Percentiles rank a stretch among this genome's conserved stretches.
These are phyloP conservation scores for Brassica cretica DNA, from an alignment of 345 rosid species.

Conservation along the genomic window DNA sequence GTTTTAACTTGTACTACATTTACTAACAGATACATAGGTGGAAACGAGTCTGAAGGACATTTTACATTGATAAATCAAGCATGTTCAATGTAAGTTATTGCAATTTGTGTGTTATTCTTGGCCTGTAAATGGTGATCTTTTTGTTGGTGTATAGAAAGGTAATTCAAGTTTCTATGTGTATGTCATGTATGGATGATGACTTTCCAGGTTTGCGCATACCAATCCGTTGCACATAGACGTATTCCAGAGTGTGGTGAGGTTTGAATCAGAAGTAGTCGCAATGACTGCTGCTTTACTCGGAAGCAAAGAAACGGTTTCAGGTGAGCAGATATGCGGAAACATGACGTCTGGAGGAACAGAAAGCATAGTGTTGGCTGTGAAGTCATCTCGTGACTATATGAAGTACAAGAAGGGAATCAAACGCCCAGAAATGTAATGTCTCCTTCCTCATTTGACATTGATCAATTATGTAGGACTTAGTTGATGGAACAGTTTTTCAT, in stretches of 20 bases:
- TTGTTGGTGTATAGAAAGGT: neutral
- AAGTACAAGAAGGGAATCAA: constrained; percentile 77
- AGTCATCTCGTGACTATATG: constrained; percentile 95
- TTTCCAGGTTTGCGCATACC: constrained; percentile 89
- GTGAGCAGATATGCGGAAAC: constrained; percentile 89
- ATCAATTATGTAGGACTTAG: neutral
- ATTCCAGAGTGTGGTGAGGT: constrained; percentile 77
- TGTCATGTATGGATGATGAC: constrained; percentile 20
- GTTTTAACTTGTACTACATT: neutral
- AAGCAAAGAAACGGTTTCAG: constrained; percentile 66
- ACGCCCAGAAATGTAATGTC: constrained; percentile 69
- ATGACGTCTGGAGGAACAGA: constrained; percentile 99
- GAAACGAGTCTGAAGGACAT: constrained; percentile 89
- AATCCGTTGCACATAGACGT: constrained; percentile 90
- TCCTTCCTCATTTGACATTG: neutral
- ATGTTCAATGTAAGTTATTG: constrained; percentile 68
- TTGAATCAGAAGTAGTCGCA: constrained; percentile 96
- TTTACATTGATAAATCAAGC: constrained; percentile 93
- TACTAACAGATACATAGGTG: constrained; percentile 77
- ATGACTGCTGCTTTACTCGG: constrained; percentile 92
- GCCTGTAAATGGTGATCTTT: neutral
- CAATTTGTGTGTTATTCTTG: neutral
- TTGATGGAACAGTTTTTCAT: constrained; percentile 25
- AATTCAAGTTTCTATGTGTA: constrained; percentile 5
- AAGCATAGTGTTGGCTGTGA: constrained; percentile 88